Conservation (phyloP, 176 grass and related monocot species). For the Bromus sterilis region DNA sequence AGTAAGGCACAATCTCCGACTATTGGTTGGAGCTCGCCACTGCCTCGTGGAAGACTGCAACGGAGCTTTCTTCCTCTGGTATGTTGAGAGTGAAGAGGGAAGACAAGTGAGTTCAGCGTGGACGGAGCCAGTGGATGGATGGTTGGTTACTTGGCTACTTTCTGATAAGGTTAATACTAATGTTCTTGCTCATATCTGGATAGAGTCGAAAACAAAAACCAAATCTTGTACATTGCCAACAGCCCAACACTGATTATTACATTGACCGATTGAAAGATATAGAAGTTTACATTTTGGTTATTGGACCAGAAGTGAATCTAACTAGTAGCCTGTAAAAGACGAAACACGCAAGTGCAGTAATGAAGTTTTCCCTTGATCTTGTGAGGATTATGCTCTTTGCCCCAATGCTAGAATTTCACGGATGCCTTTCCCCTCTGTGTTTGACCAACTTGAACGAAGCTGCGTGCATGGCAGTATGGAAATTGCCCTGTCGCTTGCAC, state of each 20-base stretch:
- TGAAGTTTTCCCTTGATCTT: neutral
- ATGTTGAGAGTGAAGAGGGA: neutral
- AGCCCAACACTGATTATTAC: constrained; percentile 21
- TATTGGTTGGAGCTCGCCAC: neutral
- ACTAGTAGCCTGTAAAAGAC: constrained; percentile 29
- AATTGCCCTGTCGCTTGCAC: neutral
- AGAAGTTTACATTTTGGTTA: constrained; percentile 25
- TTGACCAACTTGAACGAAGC: constrained; percentile 11
- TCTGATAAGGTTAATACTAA: constrained; percentile 55
- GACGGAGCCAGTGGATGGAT: constrained; percentile 8
- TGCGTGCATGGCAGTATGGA: neutral
- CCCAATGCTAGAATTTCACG: neutral
- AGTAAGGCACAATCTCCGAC: constrained; percentile 1
- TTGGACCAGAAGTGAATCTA: neutral
- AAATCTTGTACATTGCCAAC: constrained; percentile 36
- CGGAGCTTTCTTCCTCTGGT: neutral
- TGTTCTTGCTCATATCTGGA: constrained; percentile 31
- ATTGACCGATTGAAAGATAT: constrained; percentile 22
- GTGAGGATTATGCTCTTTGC: constrained; percentile 8
- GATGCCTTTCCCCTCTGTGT: neutral
- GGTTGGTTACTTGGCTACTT: constrained; percentile 34
- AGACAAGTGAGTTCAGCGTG: constrained; percentile 11
- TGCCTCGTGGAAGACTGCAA: neutral
- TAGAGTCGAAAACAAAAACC: constrained; percentile 25
- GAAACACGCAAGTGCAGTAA: constrained; percentile 4